phyloP scores from a whole-genome alignment of 768 basidiomycete species.

The Hypholoma sublateritium region DNA sequence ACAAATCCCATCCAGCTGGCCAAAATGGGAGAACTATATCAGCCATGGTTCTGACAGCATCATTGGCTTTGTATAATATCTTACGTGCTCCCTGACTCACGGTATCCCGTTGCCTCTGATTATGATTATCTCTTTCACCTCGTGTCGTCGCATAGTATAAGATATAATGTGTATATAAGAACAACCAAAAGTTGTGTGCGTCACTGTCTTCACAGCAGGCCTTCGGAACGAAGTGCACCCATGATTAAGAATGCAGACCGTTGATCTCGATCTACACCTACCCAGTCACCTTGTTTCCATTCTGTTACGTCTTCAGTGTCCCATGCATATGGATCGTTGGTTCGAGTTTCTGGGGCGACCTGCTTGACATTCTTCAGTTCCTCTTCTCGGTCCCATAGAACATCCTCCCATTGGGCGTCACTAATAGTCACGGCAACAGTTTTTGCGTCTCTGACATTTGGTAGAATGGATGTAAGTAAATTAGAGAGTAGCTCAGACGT shows the following conservation, averaged over 20 bases:
- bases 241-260: conserved; percentile 79
- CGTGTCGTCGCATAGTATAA: neutral
- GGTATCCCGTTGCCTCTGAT: conserved; percentile 1
- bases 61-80: too few species aligned
- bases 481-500: conserved; percentile 76
- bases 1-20: conserved; percentile 84
- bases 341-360: conserved; percentile 10
- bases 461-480: conserved; percentile 71
- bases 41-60: conserved; percentile 74
- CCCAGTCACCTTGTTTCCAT: conserved; percentile 66
- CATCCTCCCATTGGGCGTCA: conserved; percentile 79
- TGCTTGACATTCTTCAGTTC: conserved; percentile 38
- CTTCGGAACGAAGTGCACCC: conserved; percentile 73
- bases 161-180: neutral
- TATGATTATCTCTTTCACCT: conserved; percentile 2
- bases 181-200: neutral
- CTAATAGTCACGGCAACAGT: conserved; percentile 78
- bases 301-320: conserved; percentile 55
- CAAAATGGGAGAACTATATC: conserved; percentile 82
- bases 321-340: conserved; percentile 60
- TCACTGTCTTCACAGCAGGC: conserved; percentile 42
- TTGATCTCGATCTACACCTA: conserved; percentile 75
- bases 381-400: conserved; percentile 74
- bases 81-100: too few species aligned
- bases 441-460: conserved; percentile 69